Evolutionary conservation across 129 eudicot species (phyloP).

Genomic region (Rutidosis leptorrhynchoides): DNA sequence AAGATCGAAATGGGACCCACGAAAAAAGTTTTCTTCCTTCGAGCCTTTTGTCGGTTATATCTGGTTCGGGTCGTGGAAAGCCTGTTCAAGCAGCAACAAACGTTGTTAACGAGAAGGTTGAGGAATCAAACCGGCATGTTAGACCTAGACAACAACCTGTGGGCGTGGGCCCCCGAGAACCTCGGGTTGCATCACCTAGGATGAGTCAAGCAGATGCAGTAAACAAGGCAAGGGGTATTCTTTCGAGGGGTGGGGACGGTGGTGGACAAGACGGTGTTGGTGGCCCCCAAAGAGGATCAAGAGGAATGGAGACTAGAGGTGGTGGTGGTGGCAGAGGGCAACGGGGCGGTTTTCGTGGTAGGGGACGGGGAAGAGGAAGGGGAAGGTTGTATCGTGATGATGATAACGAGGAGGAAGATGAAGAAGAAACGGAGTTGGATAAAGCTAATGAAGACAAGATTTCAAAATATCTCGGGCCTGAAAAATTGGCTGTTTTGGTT

Average conservation of each 20-base stretch:
- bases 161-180: conserved; percentile 24
- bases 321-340: conserved; percentile 34
- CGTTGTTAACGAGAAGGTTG: conserved; percentile 27
- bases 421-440: conserved; percentile 28
- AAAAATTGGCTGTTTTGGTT: conserved; percentile 43
- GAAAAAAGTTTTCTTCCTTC: conserved; percentile 26
- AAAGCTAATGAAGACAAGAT: conserved; percentile 50
- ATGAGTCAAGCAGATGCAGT: conserved; percentile 53
- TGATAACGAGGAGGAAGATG: conserved; percentile 28
- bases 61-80: conserved; percentile 61
- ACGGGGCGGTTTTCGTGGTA: neutral
- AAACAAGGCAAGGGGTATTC: conserved; percentile 44
- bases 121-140: conserved; percentile 61
- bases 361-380: conserved; percentile 27
- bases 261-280: conserved; percentile 16
- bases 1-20: conserved; percentile 5
- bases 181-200: conserved; percentile 28
- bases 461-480: conserved; percentile 46
- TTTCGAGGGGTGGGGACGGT: conserved; percentile 40
- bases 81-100: conserved; percentile 15
- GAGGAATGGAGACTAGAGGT: conserved; percentile 29
- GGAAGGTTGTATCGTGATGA: conserved; percentile 37
- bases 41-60: conserved; percentile 22
- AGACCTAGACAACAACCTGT: conserved; percentile 28
- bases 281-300: conserved; percentile 21